Evolutionary conservation across 1,284 basidiomycete genomes (phyloP).

Genomic region (Termitomyces sp.): DNA sequence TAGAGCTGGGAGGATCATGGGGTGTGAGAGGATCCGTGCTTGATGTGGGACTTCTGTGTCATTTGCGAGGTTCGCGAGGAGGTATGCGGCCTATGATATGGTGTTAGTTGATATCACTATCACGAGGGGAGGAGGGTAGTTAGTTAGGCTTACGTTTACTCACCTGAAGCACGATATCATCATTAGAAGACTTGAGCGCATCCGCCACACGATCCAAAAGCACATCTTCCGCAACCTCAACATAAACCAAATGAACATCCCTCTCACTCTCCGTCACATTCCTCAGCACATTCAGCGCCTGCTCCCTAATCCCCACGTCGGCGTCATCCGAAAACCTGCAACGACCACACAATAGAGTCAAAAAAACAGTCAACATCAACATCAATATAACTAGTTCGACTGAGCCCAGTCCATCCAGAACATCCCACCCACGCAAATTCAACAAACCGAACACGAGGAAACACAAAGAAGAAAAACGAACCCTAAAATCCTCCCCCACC

Average conservation of each 20-base stretch:
- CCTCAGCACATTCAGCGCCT: constrained; percentile 56
- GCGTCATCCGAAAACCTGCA: constrained; percentile 45
- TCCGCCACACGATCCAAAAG: constrained; percentile 40
- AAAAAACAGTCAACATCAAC: background rate
- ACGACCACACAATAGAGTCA: background rate
- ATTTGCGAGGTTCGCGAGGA: constrained; percentile 64
- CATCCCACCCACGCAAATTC: too few relatives aligned
- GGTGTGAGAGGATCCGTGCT: constrained; percentile 42
- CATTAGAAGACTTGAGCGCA: constrained; percentile 43
- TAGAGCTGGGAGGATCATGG: constrained; percentile 46
- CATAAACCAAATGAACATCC: constrained; percentile 56
- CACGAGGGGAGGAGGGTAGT: too few relatives aligned
- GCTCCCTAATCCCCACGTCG: constrained; percentile 56
- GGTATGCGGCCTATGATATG: constrained; percentile 42
- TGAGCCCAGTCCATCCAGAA: too few relatives aligned
- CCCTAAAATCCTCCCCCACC: constrained; percentile 54
- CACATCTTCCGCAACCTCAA: constrained; percentile 40
- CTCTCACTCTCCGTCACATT: constrained; percentile 60
- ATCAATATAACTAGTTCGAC: background rate
- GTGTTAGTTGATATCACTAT: background rate
- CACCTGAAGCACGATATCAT: constrained; percentile 49
- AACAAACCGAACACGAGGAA: background rate
- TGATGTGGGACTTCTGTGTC: constrained; percentile 40
- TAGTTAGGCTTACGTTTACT: constrained; percentile 18
- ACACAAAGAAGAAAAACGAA: constrained; percentile 26